A percentile compares a stretch with the other conserved stretches of the same genome.
phyloP scores from a whole-genome alignment of 352 stramenopile genomes.

The Phytophthora cactorum region DNA sequence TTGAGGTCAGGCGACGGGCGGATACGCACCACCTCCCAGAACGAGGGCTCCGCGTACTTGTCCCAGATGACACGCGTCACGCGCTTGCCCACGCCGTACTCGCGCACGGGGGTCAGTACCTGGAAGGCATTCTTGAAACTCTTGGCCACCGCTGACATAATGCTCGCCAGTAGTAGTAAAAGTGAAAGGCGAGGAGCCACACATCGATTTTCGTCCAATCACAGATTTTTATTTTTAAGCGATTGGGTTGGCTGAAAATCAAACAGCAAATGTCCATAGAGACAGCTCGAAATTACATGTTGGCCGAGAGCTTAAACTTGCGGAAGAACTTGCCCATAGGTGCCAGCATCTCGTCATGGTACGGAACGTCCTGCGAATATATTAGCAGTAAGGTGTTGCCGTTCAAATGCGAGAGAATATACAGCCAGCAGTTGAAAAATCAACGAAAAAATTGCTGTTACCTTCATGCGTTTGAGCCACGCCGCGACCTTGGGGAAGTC shows the following conservation, averaged over 20 bases:
- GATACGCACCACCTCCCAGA: conserved; percentile 85
- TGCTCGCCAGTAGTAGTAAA: conserved; percentile 13
- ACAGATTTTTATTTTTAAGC: conserved; percentile 6
- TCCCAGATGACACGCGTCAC: conserved; percentile 81
- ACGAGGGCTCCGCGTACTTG: conserved; percentile 75
- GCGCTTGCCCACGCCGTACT: conserved; percentile 73
- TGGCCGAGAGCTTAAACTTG: conserved; percentile 69
- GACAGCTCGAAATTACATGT: conserved; percentile 24
- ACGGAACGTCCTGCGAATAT: conserved; percentile 48
- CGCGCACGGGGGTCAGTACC: conserved; percentile 67
- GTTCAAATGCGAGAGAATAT: conserved; percentile 3
- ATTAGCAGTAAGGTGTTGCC: background rate
- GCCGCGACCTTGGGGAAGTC: conserved; percentile 60
- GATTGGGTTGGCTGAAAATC: conserved; percentile 26
- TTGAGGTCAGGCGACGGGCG: conserved; percentile 77
- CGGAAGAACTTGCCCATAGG: conserved; percentile 73
- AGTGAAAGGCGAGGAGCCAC: conserved; percentile 27
- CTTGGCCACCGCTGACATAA: conserved; percentile 47
- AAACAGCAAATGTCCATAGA: conserved; percentile 8
- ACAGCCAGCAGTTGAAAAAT: background rate
- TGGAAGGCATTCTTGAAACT: conserved; percentile 76
- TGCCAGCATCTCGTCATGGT: conserved; percentile 70
- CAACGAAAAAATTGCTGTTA: conserved; percentile 15
- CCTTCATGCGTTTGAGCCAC: conserved; percentile 83
- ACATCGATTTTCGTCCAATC: conserved; percentile 25